phyloP scores from a whole-genome alignment of 1,284 basidiomycete genomes.

The Apiotrichum brassicae region DNA sequence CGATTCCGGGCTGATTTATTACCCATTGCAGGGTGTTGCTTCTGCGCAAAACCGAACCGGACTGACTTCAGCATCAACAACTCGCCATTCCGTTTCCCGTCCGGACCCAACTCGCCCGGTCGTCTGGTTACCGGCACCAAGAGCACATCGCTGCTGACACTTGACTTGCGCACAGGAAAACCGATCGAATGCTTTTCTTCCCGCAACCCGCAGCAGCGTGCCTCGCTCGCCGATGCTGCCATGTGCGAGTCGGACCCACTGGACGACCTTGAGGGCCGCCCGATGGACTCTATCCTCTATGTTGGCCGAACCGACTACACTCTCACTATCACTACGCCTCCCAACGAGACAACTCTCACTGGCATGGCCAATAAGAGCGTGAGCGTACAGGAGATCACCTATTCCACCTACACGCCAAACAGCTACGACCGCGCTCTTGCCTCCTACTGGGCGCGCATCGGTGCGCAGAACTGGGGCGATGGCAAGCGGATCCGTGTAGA shows the following conservation, averaged over 20 bases:
- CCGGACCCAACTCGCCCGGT: conserved; percentile 26
- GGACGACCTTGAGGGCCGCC: conserved; percentile 37
- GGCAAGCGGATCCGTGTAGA: conserved; percentile 38
- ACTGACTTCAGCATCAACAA: conserved; percentile 38
- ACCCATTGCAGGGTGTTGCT: too few relatives aligned
- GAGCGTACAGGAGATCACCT: conserved; percentile 38
- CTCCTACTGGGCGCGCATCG: conserved; percentile 38
- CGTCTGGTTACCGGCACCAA: conserved; percentile 45
- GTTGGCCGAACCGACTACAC: conserved; percentile 43
- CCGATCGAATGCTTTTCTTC: conserved; percentile 40
- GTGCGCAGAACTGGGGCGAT: conserved; percentile 16
- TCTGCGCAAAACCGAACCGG: too few relatives aligned
- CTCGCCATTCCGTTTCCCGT: conserved; percentile 44
- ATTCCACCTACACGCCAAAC: conserved; percentile 46
- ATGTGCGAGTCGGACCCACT: conserved; percentile 33
- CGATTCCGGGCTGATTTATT: too few relatives aligned
- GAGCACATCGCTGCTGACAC: conserved; percentile 41
- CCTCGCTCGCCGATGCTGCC: not conserved
- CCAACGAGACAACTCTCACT: conserved; percentile 2
- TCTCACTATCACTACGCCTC: conserved; percentile 33
- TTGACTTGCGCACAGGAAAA: conserved; percentile 44
- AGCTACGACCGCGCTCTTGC: conserved; percentile 42
- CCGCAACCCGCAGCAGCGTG: conserved; percentile 15
- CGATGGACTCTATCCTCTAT: conserved; percentile 32
- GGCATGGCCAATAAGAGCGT: conserved; percentile 6